Evolutionary conservation across 331 rosid genomes (phyloP), one percentile per base, ranked within the genome.

Genomic region (Acacia pycnantha): DNA sequence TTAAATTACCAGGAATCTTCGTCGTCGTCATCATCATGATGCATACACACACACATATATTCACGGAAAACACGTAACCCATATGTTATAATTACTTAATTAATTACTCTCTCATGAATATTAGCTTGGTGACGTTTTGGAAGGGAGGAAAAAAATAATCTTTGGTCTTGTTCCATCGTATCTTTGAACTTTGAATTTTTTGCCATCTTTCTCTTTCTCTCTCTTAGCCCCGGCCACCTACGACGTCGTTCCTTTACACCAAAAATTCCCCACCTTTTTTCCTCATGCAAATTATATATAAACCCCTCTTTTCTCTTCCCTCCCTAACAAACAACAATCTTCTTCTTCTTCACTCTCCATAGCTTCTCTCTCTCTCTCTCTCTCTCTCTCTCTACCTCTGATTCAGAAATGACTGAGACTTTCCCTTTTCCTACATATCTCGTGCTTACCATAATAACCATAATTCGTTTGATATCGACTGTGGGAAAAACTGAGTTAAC

Each of bases 271-370:
- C 47, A n/a, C 16, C 15, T 37, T 21, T 40, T 70, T 62, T 69
- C 88, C 75, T 80, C 88, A 85, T 87, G 90, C 87, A 81, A 67
- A 70, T 81, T 88, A 80, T 86, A 82, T 79, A 88, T 78, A 84
- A 13, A 15, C 77, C 75, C 75, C 44, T 13, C 69, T 2, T 29
- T 46, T 77, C 76, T 24, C 21, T 62, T 14, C 69, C 21, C 35
- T 31, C 22, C 46, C 56, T 67, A 73, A 58, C 56, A 1, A 40
- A 21, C 26, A 13, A 27, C 50, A 70, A 40, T 5, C 59, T 62
- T 41, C 76, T 11, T 72, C 83, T 66, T 40, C 71, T 44, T 22
- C 78, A 72, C 66, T 2, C 22, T 27, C 21, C 21, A 13, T 14
- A 62, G 40, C 37, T 31, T 31, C 2, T n/a, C 26, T 62, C 18